Percentiles rank a stretch among this genome's conserved stretches.
These are phyloP conservation scores for Sclerotinia trifoliorum DNA, from an alignment of 2,329 filamentous ascomycete species.

Conservation along the genomic window DNA sequence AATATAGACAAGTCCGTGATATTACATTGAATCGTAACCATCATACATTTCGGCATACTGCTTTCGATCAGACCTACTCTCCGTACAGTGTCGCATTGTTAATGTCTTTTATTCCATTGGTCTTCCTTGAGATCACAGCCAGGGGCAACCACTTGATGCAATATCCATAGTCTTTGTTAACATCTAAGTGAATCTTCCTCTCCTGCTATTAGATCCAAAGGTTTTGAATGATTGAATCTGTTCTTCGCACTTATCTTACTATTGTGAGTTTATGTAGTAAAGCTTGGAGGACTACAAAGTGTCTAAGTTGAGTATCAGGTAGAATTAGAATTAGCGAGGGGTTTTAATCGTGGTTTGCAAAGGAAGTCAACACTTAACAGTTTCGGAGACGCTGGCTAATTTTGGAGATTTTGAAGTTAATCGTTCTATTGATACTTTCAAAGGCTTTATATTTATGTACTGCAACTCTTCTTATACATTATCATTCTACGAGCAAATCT, in stretches of 20 bases:
- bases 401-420: slow-evolving; percentile 1
- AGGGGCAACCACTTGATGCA: background rate
- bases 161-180: background rate
- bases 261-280: background rate
- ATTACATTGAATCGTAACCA: background rate
- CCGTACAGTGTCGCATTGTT: background rate
- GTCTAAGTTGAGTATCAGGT: background rate
- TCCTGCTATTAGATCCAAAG: background rate
- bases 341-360: slow-evolving; percentile 5
- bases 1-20: slow-evolving; percentile 4
- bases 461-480: background rate
- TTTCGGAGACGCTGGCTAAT: background rate
- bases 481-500: background rate
- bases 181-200: background rate
- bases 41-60: background rate
- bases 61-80: background rate
- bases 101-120: slow-evolving; percentile 2
- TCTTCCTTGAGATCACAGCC: background rate
- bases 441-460: background rate
- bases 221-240: background rate
- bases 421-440: background rate
- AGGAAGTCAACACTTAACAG: slow-evolving; percentile 15
- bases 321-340: slow-evolving; percentile 13
- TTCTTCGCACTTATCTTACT: background rate
- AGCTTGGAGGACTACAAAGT: background rate